phyloP scores from a whole-genome alignment of 2,329 filamentous ascomycete species.

The Cercospora beticola region DNA sequence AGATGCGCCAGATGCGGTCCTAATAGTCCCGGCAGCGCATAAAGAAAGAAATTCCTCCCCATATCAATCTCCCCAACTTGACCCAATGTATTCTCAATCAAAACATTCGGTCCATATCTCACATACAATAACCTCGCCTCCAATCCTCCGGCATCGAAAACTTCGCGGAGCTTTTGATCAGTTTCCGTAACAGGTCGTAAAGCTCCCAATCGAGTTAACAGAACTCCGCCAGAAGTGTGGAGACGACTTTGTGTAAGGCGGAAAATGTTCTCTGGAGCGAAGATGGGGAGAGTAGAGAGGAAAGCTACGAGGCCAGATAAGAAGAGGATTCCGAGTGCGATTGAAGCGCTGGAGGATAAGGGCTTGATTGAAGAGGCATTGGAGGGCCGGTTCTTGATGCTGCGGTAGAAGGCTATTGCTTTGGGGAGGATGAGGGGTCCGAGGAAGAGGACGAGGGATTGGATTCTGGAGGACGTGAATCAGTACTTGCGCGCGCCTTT shows the following conservation, averaged over 20 bases:
- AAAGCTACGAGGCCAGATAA: constrained; percentile 55
- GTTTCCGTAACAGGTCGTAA: constrained; percentile 57
- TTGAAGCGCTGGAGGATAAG: constrained; percentile 54
- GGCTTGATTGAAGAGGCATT: constrained; percentile 46
- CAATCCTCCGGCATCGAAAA: constrained; percentile 61
- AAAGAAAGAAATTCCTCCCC: constrained; percentile 72
- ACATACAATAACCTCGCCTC: constrained; percentile 79
- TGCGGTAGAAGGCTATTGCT: constrained; percentile 64
- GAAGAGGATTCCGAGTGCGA: constrained; percentile 62
- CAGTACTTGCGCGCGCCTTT: neutral
- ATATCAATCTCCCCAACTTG: constrained; percentile 44
- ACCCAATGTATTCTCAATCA: constrained; percentile 77
- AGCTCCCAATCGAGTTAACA: constrained; percentile 72
- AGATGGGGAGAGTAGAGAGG: constrained; percentile 63
- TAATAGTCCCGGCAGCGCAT: constrained; percentile 71
- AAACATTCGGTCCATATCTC: constrained; percentile 71
- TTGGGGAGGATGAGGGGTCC: constrained; percentile 71
- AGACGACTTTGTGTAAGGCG: constrained; percentile 72
- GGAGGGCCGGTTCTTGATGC: constrained; percentile 43
- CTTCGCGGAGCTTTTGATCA: constrained; percentile 66
- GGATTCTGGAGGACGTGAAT: constrained; percentile 37
- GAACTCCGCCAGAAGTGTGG: constrained; percentile 77
- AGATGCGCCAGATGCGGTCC: constrained; percentile 81
- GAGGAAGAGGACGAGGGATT: constrained; percentile 54
- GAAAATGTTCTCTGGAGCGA: constrained; percentile 82